phyloP scores from a whole-genome alignment of 2,329 filamentous ascomycete genomes.

The Metarhizium humberi region DNA sequence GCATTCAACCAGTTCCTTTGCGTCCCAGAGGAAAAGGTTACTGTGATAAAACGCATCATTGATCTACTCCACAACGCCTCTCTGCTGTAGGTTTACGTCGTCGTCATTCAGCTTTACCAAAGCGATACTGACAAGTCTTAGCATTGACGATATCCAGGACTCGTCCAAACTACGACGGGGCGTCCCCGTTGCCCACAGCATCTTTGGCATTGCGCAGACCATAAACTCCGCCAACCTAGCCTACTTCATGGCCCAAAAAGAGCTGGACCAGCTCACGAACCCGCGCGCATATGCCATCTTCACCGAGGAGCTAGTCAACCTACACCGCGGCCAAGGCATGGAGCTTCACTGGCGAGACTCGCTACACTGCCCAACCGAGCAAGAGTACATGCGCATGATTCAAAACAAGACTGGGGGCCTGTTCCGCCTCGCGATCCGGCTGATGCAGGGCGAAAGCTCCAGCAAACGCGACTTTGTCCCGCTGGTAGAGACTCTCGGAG shows the following conservation, averaged over 20 bases:
- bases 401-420: slow-evolving; percentile 76
- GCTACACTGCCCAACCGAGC: slow-evolving; percentile 66
- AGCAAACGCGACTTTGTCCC: slow-evolving; percentile 2
- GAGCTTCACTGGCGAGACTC: slow-evolving; percentile 79
- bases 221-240: slow-evolving; percentile 42
- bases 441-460: slow-evolving; percentile 63
- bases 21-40: slow-evolving; percentile 56
- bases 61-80: slow-evolving; percentile 62
- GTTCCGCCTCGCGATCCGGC: slow-evolving; percentile 66
- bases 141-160: slow-evolving; percentile 42
- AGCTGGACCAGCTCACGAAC: slow-evolving; percentile 54
- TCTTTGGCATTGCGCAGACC: slow-evolving; percentile 39
- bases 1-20: slow-evolving; percentile 69
- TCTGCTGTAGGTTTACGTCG: slow-evolving; percentile 3
- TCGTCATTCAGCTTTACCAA: neutral
- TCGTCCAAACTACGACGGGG: slow-evolving; percentile 36
- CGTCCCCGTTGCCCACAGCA: slow-evolving; percentile 35
- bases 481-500: slow-evolving; percentile 1
- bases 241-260: slow-evolving; percentile 24
- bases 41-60: slow-evolving; percentile 63
- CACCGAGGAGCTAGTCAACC: slow-evolving; percentile 66
- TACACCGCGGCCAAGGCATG: slow-evolving; percentile 77
- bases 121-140: slow-evolving; percentile 34
- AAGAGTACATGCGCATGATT: slow-evolving; percentile 80
- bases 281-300: slow-evolving; percentile 55